Evolutionary conservation across 2,329 filamentous ascomycete species (phyloP).

Genomic region (Raffaelea arxii): DNA sequence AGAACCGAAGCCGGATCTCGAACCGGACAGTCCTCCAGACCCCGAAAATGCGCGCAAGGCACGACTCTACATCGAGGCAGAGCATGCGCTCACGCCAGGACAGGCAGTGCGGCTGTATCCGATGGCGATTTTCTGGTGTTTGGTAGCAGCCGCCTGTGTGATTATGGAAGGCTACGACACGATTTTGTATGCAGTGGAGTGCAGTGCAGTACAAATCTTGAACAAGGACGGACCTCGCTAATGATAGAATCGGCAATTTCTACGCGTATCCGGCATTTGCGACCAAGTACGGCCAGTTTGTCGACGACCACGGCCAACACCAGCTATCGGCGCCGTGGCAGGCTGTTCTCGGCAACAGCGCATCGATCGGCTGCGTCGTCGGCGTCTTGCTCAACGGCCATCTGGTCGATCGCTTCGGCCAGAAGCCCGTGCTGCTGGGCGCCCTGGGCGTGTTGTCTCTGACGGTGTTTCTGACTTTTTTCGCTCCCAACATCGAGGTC

Average conservation of each 20-base stretch:
- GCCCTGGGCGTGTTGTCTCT: constrained; percentile 26
- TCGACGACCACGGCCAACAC: constrained; percentile 18
- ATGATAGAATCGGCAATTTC: constrained; percentile 15
- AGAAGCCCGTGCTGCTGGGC: constrained; percentile 32
- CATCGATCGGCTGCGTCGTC: constrained; percentile 35
- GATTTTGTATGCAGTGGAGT: constrained; percentile 8
- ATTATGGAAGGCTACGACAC: constrained; percentile 18
- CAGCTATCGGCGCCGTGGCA: constrained; percentile 41
- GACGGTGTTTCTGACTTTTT: constrained; percentile 38
- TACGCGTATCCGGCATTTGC: constrained; percentile 15
- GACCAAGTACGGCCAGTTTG: constrained; percentile 19
- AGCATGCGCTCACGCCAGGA: constrained; percentile 10
- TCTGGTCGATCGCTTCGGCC: constrained; percentile 32
- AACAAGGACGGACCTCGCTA: too few species aligned
- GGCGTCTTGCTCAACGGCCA: constrained; percentile 39
- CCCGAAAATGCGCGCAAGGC: not conserved
- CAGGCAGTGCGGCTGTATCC: constrained; percentile 15
- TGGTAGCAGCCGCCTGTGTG: constrained; percentile 12
- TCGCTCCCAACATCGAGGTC: constrained; percentile 26
- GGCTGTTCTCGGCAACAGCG: constrained; percentile 27
- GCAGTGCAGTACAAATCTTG: too few species aligned
- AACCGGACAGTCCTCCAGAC: not conserved
- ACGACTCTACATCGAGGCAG: not conserved
- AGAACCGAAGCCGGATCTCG: not conserved
- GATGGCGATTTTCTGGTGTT: constrained; percentile 11